Conservation (phyloP, 2,329 filamentous ascomycete genomes). For the Nemania diffusa region DNA sequence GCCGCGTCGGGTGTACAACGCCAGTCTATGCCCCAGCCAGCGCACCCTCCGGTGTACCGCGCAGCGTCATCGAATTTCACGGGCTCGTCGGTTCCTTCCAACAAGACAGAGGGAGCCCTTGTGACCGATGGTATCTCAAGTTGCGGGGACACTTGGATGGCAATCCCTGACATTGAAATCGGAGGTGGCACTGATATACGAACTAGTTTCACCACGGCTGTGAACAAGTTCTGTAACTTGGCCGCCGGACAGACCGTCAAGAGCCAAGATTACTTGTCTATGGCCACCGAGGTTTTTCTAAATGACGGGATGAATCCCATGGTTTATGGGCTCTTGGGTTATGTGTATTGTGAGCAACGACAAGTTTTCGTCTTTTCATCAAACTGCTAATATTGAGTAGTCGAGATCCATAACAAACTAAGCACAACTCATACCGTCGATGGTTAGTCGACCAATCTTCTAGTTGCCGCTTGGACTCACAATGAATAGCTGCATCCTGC, state of each 20-base stretch:
- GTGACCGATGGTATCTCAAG: slow-evolving; percentile 45
- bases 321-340: slow-evolving; percentile 45
- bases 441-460: slow-evolving; percentile 35
- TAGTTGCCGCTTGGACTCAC: slow-evolving; percentile 25
- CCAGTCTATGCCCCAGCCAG: slow-evolving; percentile 13
- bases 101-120: slow-evolving; percentile 13
- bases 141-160: slow-evolving; percentile 44
- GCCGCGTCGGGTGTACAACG: slow-evolving; percentile 26
- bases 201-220: slow-evolving; percentile 43
- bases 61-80: slow-evolving; percentile 26
- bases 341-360: slow-evolving; percentile 44
- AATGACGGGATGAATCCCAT: slow-evolving; percentile 42
- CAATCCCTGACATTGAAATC: slow-evolving; percentile 43
- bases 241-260: slow-evolving; percentile 40
- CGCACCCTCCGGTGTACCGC: slow-evolving; percentile 7
- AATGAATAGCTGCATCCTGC: slow-evolving; percentile 39
- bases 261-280: slow-evolving; percentile 43
- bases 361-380: not conserved
- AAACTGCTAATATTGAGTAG: slow-evolving; percentile 29
- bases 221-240: slow-evolving; percentile 43
- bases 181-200: slow-evolving; percentile 44
- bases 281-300: slow-evolving; percentile 47
- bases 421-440: slow-evolving; percentile 42
- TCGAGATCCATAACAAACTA: slow-evolving; percentile 48
- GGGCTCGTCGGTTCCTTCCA: slow-evolving; percentile 12